Conservation (phyloP, 352 stramenopile genomes). For the Elongisporangium anandrum region DNA sequence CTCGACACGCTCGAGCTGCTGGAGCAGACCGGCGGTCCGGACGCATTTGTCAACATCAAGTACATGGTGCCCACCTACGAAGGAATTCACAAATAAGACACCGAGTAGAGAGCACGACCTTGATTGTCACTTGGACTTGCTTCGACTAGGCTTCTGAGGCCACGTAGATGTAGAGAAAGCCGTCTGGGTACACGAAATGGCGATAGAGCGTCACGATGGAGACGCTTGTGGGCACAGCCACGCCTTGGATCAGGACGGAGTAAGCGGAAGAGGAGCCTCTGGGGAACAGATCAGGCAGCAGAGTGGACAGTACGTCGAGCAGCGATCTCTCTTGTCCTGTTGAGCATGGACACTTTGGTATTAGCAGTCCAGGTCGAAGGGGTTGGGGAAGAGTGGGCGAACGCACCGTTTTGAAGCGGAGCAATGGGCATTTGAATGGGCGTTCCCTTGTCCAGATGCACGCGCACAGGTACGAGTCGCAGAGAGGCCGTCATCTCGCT, state of each 20-base stretch:
- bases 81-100: conserved; percentile 26
- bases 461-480: conserved; percentile 53
- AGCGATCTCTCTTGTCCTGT: conserved; percentile 40
- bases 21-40: conserved; percentile 75
- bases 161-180: conserved; percentile 68
- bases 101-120: neutral
- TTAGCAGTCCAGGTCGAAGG: neutral
- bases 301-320: conserved; percentile 40
- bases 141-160: conserved; percentile 4
- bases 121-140: neutral
- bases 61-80: conserved; percentile 97
- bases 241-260: conserved; percentile 42
- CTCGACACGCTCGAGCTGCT: conserved; percentile 86
- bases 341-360: neutral
- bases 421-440: conserved; percentile 71
- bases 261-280: neutral
- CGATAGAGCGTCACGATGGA: conserved; percentile 61
- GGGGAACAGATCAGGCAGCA: conserved; percentile 65
- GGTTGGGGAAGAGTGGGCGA: neutral
- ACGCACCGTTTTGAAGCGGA: conserved; percentile 33
- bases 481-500: conserved; percentile 26
- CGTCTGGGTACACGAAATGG: conserved; percentile 65
- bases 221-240: conserved; percentile 38
- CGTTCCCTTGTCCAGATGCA: conserved; percentile 49
- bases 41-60: conserved; percentile 95